Conservation (phyloP, 352 stramenopile species). For the Globisporangium acanthophoron region DNA sequence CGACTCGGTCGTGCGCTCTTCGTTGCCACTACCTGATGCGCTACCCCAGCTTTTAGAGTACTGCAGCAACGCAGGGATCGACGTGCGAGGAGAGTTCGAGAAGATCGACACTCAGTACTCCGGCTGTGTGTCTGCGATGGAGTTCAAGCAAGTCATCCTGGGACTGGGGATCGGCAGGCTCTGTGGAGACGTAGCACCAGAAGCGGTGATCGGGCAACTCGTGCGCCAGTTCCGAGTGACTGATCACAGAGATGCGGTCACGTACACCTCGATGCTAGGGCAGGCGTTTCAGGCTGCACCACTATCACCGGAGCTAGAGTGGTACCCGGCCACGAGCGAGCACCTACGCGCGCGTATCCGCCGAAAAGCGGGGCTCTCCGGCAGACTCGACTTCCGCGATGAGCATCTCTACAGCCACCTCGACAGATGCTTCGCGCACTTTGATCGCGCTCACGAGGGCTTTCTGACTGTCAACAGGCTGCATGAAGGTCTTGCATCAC, state of each 20-base stretch:
- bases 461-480: constrained; percentile 41
- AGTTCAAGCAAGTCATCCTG: constrained; percentile 52
- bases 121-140: constrained; percentile 30
- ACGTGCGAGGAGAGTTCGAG: constrained; percentile 52
- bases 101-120: constrained; percentile 35
- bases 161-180: constrained; percentile 28
- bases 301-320: constrained; percentile 10
- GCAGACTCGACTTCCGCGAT: constrained; percentile 25
- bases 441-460: constrained; percentile 46
- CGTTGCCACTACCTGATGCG: neutral
- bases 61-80: constrained; percentile 35
- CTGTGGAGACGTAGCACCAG: constrained; percentile 12
- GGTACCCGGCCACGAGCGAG: constrained; percentile 27
- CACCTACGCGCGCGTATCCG: constrained; percentile 40
- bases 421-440: constrained; percentile 57
- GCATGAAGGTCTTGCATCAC: constrained; percentile 25
- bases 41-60: constrained; percentile 21
- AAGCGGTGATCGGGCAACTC: constrained; percentile 42
- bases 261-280: constrained; percentile 33
- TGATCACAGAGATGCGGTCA: constrained; percentile 24
- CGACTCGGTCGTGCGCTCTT: neutral
- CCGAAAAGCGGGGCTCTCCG: constrained; percentile 21
- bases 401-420: constrained; percentile 25
- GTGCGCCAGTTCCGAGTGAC: constrained; percentile 43
- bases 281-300: constrained; percentile 7